A percentile compares a stretch with the other conserved stretches of the same genome.
Conservation (phyloP, 148 eudicot genomes). For the Fagopyrum tataricum region DNA sequence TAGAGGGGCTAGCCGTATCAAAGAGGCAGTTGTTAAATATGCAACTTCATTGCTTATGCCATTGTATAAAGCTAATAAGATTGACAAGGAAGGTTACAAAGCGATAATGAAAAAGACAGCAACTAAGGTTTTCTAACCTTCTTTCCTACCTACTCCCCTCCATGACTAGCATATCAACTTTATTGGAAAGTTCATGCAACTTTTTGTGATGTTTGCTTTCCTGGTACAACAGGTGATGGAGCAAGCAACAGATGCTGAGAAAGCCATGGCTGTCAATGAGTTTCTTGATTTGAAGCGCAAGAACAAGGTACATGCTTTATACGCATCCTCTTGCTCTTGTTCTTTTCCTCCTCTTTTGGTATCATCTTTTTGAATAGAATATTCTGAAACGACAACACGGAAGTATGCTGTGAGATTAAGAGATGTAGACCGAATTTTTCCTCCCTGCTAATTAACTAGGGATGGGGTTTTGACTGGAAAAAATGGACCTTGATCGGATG, state of each 20-base stretch:
- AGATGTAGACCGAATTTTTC: neutral
- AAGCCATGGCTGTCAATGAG: slow-evolving; percentile 71
- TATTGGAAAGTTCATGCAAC: neutral
- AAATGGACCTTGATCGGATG: too few relatives aligned
- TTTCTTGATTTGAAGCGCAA: slow-evolving; percentile 97
- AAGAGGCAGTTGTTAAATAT: slow-evolving; percentile 85
- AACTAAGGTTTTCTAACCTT: slow-evolving; percentile 55
- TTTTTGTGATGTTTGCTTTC: slow-evolving; percentile 11
- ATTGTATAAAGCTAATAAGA: slow-evolving; percentile 81
- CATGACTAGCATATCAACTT: neutral
- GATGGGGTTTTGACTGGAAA: neutral
- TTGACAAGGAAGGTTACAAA: slow-evolving; percentile 90
- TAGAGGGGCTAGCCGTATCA: slow-evolving; percentile 65
- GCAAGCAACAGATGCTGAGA: slow-evolving; percentile 87
- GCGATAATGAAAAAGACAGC: slow-evolving; percentile 97
- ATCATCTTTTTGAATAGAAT: neutral
- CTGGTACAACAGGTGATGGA: slow-evolving; percentile 79
- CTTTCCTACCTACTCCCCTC: neutral
- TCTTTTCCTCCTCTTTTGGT: neutral
- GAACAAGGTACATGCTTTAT: slow-evolving; percentile 53
- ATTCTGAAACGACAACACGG: slow-evolving; percentile 3
- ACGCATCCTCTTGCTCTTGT: neutral
- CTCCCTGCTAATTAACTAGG: neutral
- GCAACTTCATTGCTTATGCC: slow-evolving; percentile 96
- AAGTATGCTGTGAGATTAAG: neutral